Conservation (phyloP, 2,329 filamentous ascomycete species). For the Pestalotiopsis sp. region DNA sequence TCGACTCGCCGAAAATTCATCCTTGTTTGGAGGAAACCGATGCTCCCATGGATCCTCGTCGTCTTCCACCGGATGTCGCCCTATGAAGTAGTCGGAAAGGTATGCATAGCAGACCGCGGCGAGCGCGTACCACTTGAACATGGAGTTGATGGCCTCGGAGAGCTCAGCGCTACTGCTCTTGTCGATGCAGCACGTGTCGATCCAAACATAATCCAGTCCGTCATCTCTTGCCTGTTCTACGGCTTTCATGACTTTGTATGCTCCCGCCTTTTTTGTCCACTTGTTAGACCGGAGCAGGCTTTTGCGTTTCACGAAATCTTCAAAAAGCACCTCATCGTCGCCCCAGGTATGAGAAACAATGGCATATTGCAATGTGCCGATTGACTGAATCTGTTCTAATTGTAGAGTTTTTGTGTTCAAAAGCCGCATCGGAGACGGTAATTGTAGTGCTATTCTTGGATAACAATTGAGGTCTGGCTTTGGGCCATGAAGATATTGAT, state of each 20-base stretch:
- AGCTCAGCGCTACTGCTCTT: conserved; percentile 5
- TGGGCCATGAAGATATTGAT: too few species aligned
- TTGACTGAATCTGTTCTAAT: background rate
- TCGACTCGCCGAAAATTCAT: background rate
- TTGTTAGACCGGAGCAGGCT: background rate
- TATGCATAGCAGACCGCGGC: background rate
- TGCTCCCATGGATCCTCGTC: background rate
- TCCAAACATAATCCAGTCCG: background rate
- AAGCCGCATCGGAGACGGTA: background rate
- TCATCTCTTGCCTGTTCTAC: background rate
- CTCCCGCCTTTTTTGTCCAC: background rate
- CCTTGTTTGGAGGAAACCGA: background rate
- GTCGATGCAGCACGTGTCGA: conserved; percentile 6
- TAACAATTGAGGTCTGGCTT: too few species aligned
- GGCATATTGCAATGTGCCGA: background rate
- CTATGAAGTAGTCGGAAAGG: background rate
- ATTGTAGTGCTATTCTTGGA: background rate
- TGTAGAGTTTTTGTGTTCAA: background rate
- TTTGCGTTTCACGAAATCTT: background rate
- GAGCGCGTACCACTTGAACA: conserved; percentile 2
- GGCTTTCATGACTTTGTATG: background rate
- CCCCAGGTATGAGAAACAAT: conserved; percentile 7
- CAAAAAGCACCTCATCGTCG: background rate
- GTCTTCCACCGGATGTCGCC: background rate
- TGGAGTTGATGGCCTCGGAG: conserved; percentile 2